Base-by-base conservation (phyloP, 768 basidiomycete species). In the Calocera viscosa region DNA sequence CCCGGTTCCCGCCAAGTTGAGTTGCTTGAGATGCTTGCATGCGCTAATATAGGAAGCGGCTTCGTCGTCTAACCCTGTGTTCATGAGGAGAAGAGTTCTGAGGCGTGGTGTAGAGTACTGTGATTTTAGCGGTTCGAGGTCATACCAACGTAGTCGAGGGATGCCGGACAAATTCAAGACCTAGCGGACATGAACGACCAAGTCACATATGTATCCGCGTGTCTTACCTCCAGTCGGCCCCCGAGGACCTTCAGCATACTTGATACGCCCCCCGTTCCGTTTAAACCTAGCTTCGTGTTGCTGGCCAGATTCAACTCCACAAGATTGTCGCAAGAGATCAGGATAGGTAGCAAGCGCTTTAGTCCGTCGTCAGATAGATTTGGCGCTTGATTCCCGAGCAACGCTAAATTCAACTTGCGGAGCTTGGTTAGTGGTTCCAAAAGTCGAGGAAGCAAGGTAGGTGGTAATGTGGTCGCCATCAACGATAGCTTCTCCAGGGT, bases 281-380 rank as follows among this genome's bases (percentile, higher is more conserved):
- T 71, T n/a, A 76, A 64, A 7, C 83, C 84, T 19, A 89, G 72
- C 67, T 85, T 87, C 3, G 78, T 77, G 71, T 89, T 89, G 7
- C 84, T 84, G 7, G 86, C 86, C 8, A 89, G 76, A 71, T 76
- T 88, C 63, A 89, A 67, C 67, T 77, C 80, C 65, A 85, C 82
- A 28, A 89, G 75, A 26, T 72, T 68, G 12, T 69, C 43, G 68
- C 75, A 79, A 0, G 68, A 64, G 24, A 73, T 74, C 40, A 87
- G 71, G 22, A 76, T 67, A 2, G 76, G 74, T 5, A 83, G 82
- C 43, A 88, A 75, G 22, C 73, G 73, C 7, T 66, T 68, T 33
- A 88, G 79, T 0, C 73, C 74, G 10, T 76, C 72, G 73, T 87
- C 84, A 17, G 78, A 83, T 77, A 89, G 76, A 1, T 82, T 86